Evolutionary conservation across 2,329 filamentous ascomycete genomes (phyloP), one percentile per base, ranked within the genome.

Genomic region (Fusarium globosum): DNA sequence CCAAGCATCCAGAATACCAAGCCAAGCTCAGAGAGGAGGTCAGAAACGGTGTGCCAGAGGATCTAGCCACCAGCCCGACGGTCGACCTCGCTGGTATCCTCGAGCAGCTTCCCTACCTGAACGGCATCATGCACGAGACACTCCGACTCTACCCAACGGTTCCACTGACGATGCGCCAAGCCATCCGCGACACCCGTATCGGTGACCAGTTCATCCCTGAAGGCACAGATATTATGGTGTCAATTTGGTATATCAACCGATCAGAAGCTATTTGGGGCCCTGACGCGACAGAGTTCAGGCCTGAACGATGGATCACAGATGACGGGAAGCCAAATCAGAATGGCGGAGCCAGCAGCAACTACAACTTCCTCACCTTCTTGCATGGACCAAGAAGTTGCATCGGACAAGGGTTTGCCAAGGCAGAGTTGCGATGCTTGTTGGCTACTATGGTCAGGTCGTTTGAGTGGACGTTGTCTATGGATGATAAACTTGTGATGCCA

Each of bases 321-420:
- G 81, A 84, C 0, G 86, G 83, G 1, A 82, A 81, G 69, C 91
- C 91, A 1, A 85, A 85, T 15, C 90, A 90, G 61, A 89, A 88
- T 12, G 94, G 93, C 3, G 92, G 92, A 9, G 90, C 92, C 0
- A 84, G 85, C 6, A 92, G 87, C 63, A 94, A 94, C 78, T 95
- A 92, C 78, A 86, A 89, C 4, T 91, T 93, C 71, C 79, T 95
- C 80, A 95, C 93, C 0, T 97, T 97, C 81, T 80, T 97, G 57
- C 94, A 97, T 78, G 95, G 95, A 0, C 94, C 94, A 1, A 85
- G 94, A 58, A 92, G 91, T 76, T 97, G 94, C 78, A 97, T 97
- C 72, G 94, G 94, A 0, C 89, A 91, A 78, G 85, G 86, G 0
- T 95, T 95, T 79, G 91, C 93, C 0, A 90, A 89, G 77, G 89